Evolutionary conservation across 495 filamentous ascomycete genomes (phyloP).

Genomic region (Parathielavia hyrcaniae): DNA sequence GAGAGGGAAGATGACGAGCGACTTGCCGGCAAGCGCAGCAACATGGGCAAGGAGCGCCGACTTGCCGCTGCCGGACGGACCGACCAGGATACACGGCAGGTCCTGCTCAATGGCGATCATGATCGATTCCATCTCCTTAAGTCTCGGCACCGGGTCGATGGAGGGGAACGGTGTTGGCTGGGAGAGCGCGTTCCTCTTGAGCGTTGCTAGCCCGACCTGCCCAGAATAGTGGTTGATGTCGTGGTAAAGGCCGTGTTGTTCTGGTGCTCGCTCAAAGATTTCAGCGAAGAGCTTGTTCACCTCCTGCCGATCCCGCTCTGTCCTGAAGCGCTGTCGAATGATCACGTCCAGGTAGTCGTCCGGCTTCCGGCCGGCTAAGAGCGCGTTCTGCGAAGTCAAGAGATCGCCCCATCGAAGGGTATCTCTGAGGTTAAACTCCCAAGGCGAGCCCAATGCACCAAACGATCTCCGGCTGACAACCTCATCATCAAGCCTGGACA

Average conservation of each 20-base stretch:
- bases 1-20: constrained; percentile 69
- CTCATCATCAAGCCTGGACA: constrained; percentile 66
- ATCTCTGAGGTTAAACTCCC: constrained; percentile 97
- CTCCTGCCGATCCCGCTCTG: constrained; percentile 54
- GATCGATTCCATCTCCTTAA: constrained; percentile 72
- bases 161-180: constrained; percentile 51
- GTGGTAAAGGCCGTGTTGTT: constrained; percentile 60
- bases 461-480: constrained; percentile 60
- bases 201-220: constrained; percentile 73
- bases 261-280: constrained; percentile 33
- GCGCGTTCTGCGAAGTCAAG: constrained; percentile 48
- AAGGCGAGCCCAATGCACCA: constrained; percentile 77
- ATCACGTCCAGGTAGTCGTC: constrained; percentile 73
- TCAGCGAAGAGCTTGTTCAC: constrained; percentile 57
- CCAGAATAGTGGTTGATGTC: constrained; percentile 43
- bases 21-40: constrained; percentile 67
- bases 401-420: constrained; percentile 83
- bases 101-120: constrained; percentile 79
- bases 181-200: constrained; percentile 52
- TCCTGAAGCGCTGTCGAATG: constrained; percentile 84
- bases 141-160: constrained; percentile 52
- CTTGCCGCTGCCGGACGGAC: constrained; percentile 81
- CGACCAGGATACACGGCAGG: constrained; percentile 84
- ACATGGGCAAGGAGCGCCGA: constrained; percentile 68
- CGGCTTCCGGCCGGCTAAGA: constrained; percentile 49